These are phyloP conservation scores for Eucalyptus tenuipes DNA, from an alignment of 345 rosid species.

Conservation along the genomic window DNA sequence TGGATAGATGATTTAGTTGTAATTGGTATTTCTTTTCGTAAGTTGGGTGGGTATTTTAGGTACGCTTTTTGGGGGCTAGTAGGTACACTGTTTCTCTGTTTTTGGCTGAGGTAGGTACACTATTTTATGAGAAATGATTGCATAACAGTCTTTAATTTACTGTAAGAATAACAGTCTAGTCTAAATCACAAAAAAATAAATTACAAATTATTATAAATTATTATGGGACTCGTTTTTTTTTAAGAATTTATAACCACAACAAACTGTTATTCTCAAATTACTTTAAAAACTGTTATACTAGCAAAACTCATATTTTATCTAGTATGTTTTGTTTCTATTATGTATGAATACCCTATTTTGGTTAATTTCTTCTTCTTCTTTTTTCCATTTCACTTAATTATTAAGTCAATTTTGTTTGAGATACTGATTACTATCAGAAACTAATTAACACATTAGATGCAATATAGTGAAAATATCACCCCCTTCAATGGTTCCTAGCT, in stretches of 20 bases:
- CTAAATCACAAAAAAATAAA: fast-evolving
- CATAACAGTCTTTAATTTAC: fast-evolving
- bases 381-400: neutral
- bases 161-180: fast-evolving
- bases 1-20: neutral
- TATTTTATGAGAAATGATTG: too few species aligned
- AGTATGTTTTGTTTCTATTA: neutral
- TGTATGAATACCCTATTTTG: neutral
- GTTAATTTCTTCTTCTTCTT: neutral
- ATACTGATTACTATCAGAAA: neutral
- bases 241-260: fast-evolving
- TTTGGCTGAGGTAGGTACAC: too few species aligned
- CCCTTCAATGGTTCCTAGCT: neutral
- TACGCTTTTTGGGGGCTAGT: neutral
- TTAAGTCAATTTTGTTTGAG: neutral
- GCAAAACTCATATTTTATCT: neutral
- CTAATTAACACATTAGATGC: neutral
- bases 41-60: neutral
- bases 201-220: too few species aligned
- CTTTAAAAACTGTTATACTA: fast-evolving
- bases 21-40: neutral
- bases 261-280: fast-evolving
- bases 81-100: neutral
- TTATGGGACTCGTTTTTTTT: fast-evolving
- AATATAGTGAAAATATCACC: neutral